phyloP scores from a whole-genome alignment of 176 grass and related monocot species.

The Zea mays region Zm-B73-REFERENCE-NAM-5.0 NC_050102.1:8737501-8738000 shows the following conservation, averaged over 20 bases:
- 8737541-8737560: not conserved
- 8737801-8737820: slow-evolving; percentile 8
- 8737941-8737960: slow-evolving; percentile 85
- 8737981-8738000: slow-evolving; percentile 89
- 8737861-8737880: slow-evolving; percentile 85
- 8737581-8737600: not conserved
- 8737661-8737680: not conserved
- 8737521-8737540: not conserved
- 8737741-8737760: not conserved
- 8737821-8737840: slow-evolving; percentile 9
- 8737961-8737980: slow-evolving; percentile 65
- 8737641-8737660: not conserved
- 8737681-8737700: not conserved
- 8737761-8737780: not conserved
- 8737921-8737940: slow-evolving; percentile 99
- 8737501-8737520: not conserved
- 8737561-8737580: no score
- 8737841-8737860: slow-evolving; percentile 32
- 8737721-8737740: not conserved
- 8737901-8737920: slow-evolving; percentile 93
- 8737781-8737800: not conserved
- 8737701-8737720: not conserved
- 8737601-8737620: not conserved
- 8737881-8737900: slow-evolving; percentile 86
- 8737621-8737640: not conserved